Base-by-base conservation (phyloP, 2,329 filamentous ascomycete species). In the Akanthomyces uredinophilus region DNA sequence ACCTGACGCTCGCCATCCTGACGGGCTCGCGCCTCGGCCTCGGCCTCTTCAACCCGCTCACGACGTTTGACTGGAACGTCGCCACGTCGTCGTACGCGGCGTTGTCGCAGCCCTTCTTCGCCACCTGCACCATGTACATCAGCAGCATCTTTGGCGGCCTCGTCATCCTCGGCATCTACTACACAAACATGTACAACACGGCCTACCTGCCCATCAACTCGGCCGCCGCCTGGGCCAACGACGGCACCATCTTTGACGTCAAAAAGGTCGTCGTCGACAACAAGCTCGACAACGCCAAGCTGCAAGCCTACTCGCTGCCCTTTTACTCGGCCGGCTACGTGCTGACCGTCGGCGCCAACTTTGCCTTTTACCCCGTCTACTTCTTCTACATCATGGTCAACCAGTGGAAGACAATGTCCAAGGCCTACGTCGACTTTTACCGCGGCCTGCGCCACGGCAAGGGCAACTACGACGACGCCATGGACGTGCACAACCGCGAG, bases 121-220 rank as follows among this genome's bases (percentile, higher is more conserved):
- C 68, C 52, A 77, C 71, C 0, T 73, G 70, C 65, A 79, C 72
- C 53, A 70, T 70, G 67, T 78, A 73, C 63, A 66, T 69, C 43
- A 72, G 73, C 54, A 66, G 69, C 29, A 65, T 76, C 5, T 62
- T 78, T 13, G 72, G 72, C 29, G 77, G 73, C 20, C 57, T 74
- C 39, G 68, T 79, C 63, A 77, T 79, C 51, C 66, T 78, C 6
- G 74, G 63, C 20, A 75, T 79, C 43, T 78, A 75, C 69, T 79
- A 77, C 68, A 69, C 60, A 43, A 79, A 79, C 68, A 74, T 74
- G 69, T 78, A 76, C 69, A 70, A 76, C 64, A 77, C 78, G 14
- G 77, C 72, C 0, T 80, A 77, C 63, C 69, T 81, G 46, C 78
- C 78, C 47, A 79, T 80, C 72, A 80, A 80, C 69, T 77, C 75